phyloP scores from a whole-genome alignment of 345 rosid species.

The Abelmoschus esculentus region DNA sequence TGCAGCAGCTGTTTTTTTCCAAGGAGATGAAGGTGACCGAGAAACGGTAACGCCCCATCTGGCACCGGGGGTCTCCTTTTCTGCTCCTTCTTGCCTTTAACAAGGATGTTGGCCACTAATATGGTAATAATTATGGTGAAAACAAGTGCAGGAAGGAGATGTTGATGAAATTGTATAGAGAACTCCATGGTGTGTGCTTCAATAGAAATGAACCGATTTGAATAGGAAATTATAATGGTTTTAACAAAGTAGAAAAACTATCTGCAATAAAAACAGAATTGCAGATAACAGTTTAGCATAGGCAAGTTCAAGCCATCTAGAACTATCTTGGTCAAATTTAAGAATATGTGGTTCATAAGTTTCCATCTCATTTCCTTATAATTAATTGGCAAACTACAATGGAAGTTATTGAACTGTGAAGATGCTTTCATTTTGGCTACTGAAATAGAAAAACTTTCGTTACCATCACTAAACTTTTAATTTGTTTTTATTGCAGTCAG shows the following conservation, averaged over 20 bases:
- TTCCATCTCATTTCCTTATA: no score
- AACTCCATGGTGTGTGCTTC: not conserved
- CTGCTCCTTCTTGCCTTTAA: not conserved
- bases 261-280: not conserved
- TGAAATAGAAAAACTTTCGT: no score
- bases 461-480: no score
- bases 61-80: not conserved
- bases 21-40: slow-evolving; percentile 45
- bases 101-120: not conserved
- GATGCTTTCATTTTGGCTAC: no score
- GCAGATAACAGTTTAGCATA: not conserved
- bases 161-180: not conserved
- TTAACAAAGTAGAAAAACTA: not conserved
- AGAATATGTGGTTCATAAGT: no score
- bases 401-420: no score
- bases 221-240: no score
- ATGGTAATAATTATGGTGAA: not conserved
- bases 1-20: slow-evolving; percentile 34
- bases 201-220: not conserved
- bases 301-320: no score
- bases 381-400: no score
- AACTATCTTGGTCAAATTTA: no score
- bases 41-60: slow-evolving; percentile 42
- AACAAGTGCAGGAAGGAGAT: not conserved
- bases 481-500: no score